Evolutionary conservation across 1,139 yeast species (phyloP).

Genomic region (Saccharomyces hybrid): DNA sequence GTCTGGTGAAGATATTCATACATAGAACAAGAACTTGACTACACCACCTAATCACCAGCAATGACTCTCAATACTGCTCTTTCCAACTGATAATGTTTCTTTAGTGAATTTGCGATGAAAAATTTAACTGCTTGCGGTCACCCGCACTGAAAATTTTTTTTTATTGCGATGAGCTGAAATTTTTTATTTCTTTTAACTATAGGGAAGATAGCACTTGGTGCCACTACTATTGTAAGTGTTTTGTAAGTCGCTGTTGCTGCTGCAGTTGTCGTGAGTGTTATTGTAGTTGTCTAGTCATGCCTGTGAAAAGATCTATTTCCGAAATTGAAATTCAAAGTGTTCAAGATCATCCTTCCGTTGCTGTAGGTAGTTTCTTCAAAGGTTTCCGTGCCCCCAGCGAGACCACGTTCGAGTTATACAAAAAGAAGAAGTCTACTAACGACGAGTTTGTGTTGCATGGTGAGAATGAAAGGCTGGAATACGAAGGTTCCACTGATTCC

Average conservation of each 20-base stretch:
- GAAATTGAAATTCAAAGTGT: constrained; percentile 18
- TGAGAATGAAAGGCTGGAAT: constrained; percentile 63
- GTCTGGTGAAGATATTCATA: constrained; percentile 6
- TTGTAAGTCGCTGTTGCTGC: not conserved
- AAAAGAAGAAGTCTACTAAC: constrained; percentile 40
- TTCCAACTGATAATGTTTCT: not conserved
- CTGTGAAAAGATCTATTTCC: constrained; percentile 17
- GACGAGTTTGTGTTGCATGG: constrained; percentile 56
- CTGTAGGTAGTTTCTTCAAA: constrained; percentile 53
- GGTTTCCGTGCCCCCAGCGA: constrained; percentile 58
- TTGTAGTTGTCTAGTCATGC: constrained; percentile 6
- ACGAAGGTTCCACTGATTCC: constrained; percentile 48
- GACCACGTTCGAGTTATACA: constrained; percentile 56
- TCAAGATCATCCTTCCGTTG: constrained; percentile 31
- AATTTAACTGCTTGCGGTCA: not conserved
- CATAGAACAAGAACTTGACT: not conserved
- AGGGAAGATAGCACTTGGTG: constrained; percentile 7
- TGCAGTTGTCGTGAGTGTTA: not conserved
- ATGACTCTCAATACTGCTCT: not conserved
- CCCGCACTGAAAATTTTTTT: not conserved
- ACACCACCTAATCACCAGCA: not conserved
- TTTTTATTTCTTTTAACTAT: constrained; percentile 5
- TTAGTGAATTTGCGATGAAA: not conserved
- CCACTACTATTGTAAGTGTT: not conserved
- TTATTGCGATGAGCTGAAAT: constrained; percentile 2